Percentiles rank a stretch among this genome's conserved stretches.
These are phyloP conservation scores for Aspergillus sp. DNA, from an alignment of 2,329 filamentous ascomycete species.

Conservation along the genomic window DNA sequence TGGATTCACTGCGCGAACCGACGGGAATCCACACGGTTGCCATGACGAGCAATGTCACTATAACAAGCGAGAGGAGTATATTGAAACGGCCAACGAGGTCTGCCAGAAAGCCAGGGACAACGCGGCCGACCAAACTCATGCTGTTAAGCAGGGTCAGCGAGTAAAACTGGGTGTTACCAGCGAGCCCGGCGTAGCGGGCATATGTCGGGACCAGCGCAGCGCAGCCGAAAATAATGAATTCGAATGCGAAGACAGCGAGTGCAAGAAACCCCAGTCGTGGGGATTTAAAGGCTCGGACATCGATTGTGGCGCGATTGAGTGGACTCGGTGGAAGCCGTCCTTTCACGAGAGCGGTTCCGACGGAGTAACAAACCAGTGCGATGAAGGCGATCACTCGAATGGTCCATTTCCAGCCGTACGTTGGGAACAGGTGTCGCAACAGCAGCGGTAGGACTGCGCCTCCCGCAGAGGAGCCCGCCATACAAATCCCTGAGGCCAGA, in stretches of 20 bases:
- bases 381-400: conserved; percentile 44
- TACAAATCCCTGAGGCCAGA: conserved; percentile 45
- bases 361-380: conserved; percentile 37
- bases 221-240: conserved; percentile 56
- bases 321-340: conserved; percentile 36
- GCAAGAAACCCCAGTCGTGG: conserved; percentile 50
- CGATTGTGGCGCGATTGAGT: conserved; percentile 39
- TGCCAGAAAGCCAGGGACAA: conserved; percentile 50
- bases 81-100: conserved; percentile 55
- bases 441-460: conserved; percentile 44
- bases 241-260: conserved; percentile 50
- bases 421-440: conserved; percentile 34
- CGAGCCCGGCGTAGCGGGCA: conserved; percentile 42
- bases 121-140: conserved; percentile 48
- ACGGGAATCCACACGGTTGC: conserved; percentile 52
- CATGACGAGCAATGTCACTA: conserved; percentile 47
- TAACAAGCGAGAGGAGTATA: conserved; percentile 43
- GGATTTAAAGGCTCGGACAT: conserved; percentile 48
- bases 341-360: conserved; percentile 39
- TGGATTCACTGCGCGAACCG: conserved; percentile 43
- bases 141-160: conserved; percentile 52
- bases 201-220: conserved; percentile 54
- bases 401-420: conserved; percentile 42
- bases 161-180: conserved; percentile 47
- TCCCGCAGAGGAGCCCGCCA: conserved; percentile 45